Percentiles rank a stretch among this genome's conserved stretches.
Conservation (phyloP, 208 protist species). For the Acanthamoeba healyi region DNA sequence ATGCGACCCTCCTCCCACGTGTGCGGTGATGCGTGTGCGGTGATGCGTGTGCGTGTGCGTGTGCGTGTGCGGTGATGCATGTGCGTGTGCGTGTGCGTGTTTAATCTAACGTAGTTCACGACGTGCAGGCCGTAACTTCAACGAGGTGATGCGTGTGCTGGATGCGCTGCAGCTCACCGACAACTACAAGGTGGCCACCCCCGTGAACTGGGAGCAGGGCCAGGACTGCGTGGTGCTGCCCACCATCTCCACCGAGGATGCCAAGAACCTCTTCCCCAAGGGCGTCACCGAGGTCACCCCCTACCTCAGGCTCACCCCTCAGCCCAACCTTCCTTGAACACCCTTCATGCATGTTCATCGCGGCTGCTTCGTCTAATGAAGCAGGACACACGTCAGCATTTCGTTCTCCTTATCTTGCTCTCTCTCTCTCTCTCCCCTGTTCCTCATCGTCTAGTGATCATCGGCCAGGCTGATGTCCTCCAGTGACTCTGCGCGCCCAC, state of each 20-base stretch:
- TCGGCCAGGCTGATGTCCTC: slow-evolving; percentile 14
- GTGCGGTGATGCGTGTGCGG: too few relatives aligned
- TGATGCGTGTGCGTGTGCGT: not conserved
- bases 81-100: not conserved
- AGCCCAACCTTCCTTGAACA: slow-evolving; percentile 72
- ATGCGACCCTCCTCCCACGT: not conserved
- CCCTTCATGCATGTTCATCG: too few relatives aligned
- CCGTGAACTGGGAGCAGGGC: slow-evolving; percentile 86
- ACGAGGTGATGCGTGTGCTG: slow-evolving; percentile 87
- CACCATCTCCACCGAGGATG: slow-evolving; percentile 78
- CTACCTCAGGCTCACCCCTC: slow-evolving; percentile 76
- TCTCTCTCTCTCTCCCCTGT: too few relatives aligned
- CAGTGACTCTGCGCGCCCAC: not conserved
- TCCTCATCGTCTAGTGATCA: not conserved
- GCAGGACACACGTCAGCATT: not conserved
- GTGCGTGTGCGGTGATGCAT: not conserved
- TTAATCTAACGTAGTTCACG: not conserved
- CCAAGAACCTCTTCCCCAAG: slow-evolving; percentile 80
- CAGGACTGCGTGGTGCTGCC: slow-evolving; percentile 82
- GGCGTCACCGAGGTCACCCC: slow-evolving; percentile 68
- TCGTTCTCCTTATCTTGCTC: not conserved
- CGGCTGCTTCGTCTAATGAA: too few relatives aligned
- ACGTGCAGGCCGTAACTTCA: slow-evolving; percentile 73
- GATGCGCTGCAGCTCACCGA: slow-evolving; percentile 89
- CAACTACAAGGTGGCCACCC: slow-evolving; percentile 85